Conservation (phyloP, 495 filamentous ascomycete genomes). For the Aspergillus sclerotiicarbonarius region DNA sequence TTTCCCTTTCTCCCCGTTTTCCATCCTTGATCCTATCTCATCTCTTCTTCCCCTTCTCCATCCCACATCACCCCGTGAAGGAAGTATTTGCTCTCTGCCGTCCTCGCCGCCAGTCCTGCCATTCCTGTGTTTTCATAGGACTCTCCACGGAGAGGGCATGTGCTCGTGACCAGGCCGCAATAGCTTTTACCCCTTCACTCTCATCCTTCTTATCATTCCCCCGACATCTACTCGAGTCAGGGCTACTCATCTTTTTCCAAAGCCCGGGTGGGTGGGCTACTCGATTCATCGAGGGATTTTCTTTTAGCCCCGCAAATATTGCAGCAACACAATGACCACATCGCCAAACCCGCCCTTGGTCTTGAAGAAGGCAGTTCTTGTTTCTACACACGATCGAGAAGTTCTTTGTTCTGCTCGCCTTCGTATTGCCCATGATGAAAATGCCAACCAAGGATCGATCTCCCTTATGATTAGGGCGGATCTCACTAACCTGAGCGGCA, state of each 20-base stretch:
- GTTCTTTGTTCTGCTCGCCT: constrained; percentile 17
- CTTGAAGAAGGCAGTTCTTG: constrained; percentile 20
- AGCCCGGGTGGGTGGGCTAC: constrained; percentile 22
- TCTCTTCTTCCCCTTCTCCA: constrained; percentile 6
- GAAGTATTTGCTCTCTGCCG: constrained; percentile 13
- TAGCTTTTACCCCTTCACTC: constrained; percentile 18
- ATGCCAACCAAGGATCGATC: constrained; percentile 21
- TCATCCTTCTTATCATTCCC: constrained; percentile 11
- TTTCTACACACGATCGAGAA: constrained; percentile 15
- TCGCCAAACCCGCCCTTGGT: constrained; percentile 19
- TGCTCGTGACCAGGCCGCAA: constrained; percentile 20
- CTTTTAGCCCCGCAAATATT: constrained; percentile 8
- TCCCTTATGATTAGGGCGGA: constrained; percentile 19
- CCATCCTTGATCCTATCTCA: no score
- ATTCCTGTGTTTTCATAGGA: constrained; percentile 22
- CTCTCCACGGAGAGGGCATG: constrained; percentile 20
- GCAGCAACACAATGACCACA: constrained; percentile 15
- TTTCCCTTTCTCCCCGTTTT: neutral
- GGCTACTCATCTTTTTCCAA: constrained; percentile 21
- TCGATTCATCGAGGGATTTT: constrained; percentile 23
- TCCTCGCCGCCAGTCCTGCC: constrained; percentile 15
- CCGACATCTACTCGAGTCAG: constrained; percentile 18
- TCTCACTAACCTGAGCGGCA: constrained; percentile 21
- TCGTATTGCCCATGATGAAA: constrained; percentile 20
- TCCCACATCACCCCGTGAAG: constrained; percentile 7